Percentiles rank a stretch among this genome's conserved stretches.
Evolutionary conservation across 768 basidiomycete species (phyloP).

Genomic region (Mycena galopus): DNA sequence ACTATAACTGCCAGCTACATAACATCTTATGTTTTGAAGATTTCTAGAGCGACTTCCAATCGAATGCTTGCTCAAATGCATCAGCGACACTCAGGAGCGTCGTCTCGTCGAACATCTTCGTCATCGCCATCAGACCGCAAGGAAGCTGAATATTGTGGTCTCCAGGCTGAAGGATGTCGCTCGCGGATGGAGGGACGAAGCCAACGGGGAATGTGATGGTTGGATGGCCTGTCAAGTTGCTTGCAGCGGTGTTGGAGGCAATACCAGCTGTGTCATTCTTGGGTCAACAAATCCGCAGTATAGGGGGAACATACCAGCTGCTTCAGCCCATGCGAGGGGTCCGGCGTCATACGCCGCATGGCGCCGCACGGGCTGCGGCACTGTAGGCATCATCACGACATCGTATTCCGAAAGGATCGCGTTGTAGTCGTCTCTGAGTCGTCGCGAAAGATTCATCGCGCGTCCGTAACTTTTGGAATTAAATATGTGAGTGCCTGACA

Average conservation of each 20-base stretch:
- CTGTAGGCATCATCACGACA: constrained; percentile 36
- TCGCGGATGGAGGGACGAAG: constrained; percentile 42
- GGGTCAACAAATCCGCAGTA: not conserved
- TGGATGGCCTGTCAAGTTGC: constrained; percentile 49
- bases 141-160: constrained; percentile 47
- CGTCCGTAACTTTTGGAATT: constrained; percentile 19
- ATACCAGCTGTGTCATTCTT: constrained; percentile 15
- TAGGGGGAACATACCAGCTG: not conserved
- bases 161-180: constrained; percentile 37
- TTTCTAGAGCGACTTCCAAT: constrained; percentile 27
- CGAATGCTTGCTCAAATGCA: constrained; percentile 26
- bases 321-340: constrained; percentile 25
- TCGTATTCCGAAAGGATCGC: constrained; percentile 18
- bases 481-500: not conserved
- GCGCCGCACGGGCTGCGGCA: constrained; percentile 34
- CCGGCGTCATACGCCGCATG: constrained; percentile 26
- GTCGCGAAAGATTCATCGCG: constrained; percentile 33
- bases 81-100: constrained; percentile 23
- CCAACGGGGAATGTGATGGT: constrained; percentile 52
- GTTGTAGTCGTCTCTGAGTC: constrained; percentile 35
- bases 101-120: constrained; percentile 47
- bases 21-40: not conserved
- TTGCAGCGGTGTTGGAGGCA: constrained; percentile 30
- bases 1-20: too few species aligned
- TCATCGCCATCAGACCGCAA: constrained; percentile 54